phyloP scores from a whole-genome alignment of 768 basidiomycete genomes.

The Leccinum boreale region DNA sequence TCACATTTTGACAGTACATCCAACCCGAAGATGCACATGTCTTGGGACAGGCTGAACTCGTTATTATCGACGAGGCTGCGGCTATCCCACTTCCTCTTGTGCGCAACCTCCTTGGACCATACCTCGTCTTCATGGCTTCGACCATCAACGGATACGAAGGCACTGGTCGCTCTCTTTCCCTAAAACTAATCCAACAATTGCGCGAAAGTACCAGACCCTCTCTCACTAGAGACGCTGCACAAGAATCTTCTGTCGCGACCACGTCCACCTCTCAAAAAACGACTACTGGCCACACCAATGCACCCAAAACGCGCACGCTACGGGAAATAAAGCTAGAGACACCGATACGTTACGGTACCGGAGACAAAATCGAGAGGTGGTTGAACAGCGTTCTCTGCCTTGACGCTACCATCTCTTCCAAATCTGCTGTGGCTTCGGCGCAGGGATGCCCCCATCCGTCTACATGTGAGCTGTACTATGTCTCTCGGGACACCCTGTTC shows the following conservation, averaged over 20 bases:
- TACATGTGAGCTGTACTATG: constrained; percentile 92
- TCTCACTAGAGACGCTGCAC: constrained; percentile 57
- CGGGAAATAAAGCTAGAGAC: constrained; percentile 94
- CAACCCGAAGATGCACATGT: constrained; percentile 98
- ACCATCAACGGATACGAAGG: constrained; percentile 99
- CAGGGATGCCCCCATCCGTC: constrained; percentile 95
- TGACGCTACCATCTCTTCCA: constrained; percentile 68
- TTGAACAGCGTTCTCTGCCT: constrained; percentile 87
- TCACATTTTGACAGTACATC: constrained; percentile 69
- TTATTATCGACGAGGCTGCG: constrained; percentile 98
- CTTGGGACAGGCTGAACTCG: constrained; percentile 93
- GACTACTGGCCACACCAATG: constrained; percentile 44
- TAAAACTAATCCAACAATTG: constrained; percentile 96
- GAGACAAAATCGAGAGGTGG: constrained; percentile 94
- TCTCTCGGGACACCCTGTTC: constrained; percentile 94
- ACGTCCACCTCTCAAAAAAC: constrained; percentile 52
- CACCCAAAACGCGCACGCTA: constrained; percentile 65
- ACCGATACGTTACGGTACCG: constrained; percentile 87
- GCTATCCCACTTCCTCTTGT: constrained; percentile 97
- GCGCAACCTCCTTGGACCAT: constrained; percentile 89
- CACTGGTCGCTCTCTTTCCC: constrained; percentile 95
- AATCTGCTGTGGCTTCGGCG: constrained; percentile 34
- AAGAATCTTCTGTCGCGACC: constrained; percentile 35
- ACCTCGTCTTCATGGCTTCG: constrained; percentile 98
- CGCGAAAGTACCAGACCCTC: constrained; percentile 87